Evolutionary conservation across 2,329 filamentous ascomycete genomes (phyloP).

Genomic region (Nannizziopsis barbatae): DNA sequence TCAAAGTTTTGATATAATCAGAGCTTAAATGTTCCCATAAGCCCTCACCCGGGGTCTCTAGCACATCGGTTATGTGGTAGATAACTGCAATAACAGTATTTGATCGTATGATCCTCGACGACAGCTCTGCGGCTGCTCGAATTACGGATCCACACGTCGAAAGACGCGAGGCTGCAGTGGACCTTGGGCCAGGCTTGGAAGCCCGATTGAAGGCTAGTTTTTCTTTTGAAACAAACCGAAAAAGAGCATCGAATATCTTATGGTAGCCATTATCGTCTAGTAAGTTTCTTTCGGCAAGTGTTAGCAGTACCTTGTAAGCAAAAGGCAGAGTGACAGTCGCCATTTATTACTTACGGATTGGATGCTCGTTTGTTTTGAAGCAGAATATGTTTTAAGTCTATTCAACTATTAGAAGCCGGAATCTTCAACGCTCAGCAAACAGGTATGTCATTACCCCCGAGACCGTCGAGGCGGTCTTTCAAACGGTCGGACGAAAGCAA

Average conservation of each 20-base stretch:
- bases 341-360: constrained; percentile 25
- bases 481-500: constrained; percentile 34
- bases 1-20: constrained; percentile 68
- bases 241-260: constrained; percentile 68
- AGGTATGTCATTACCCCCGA: constrained; percentile 32
- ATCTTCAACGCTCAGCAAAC: neutral
- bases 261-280: constrained; percentile 71
- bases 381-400: constrained; percentile 47
- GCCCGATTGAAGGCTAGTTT: constrained; percentile 52
- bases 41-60: constrained; percentile 51
- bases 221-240: constrained; percentile 59
- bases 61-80: constrained; percentile 67
- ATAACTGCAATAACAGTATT: constrained; percentile 72
- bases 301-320: constrained; percentile 2
- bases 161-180: constrained; percentile 47
- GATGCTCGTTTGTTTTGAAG: constrained; percentile 39
- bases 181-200: constrained; percentile 42
- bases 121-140: constrained; percentile 59
- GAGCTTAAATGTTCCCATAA: constrained; percentile 59
- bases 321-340: neutral
- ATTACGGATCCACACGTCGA: constrained; percentile 59
- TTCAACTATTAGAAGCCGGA: neutral
- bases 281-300: constrained; percentile 23
- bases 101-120: constrained; percentile 54
- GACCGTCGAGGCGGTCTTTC: constrained; percentile 40